Base-by-base conservation (phyloP, 805 yeast species). In the Candida orba region DNA sequence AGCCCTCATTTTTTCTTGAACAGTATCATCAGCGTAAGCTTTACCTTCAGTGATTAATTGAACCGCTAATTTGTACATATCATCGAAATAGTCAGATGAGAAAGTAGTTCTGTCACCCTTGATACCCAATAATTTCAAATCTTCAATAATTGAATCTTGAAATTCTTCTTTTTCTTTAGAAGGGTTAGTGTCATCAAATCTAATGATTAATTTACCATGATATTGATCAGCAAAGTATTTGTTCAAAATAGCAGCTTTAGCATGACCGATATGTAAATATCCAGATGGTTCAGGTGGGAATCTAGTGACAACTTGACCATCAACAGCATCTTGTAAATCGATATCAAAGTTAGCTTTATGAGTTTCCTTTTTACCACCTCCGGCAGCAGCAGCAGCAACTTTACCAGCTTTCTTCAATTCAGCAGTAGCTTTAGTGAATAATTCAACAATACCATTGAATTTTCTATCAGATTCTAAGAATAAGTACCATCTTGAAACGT, bases 201-300 rank as follows among this genome's bases (percentile, higher is more conserved):
- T 81, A 60, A 93, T 83, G 60, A 93, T 89, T 64, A 93, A 78
- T 69, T 93, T 93, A 64, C 99, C 99, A 60, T 93, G 84, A 75
- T 91, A 93, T 61, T 79, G 84, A 57, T 87, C 82, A 39, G 99
- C 99, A 71, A 93, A 91, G 71, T 90, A 91, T 68, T 93, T 93
- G 72, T 93, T 93, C 63, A 93, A 76, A 46, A 93, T 75, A 43
- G 99, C 99, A 49, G 99, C 99, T 69, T 93, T 93, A 48, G 96
- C 99, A 64, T 93, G 99, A 55, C 99, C 99, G 68, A 93, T 93
- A 69, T 93, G 99, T 68, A 93, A 76, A 68, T 90, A 93, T 70
- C 99, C 99, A 69, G 95, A 86, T 48, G 99, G 99, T 72, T 93
- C 99, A 52, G 99, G 99, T 47, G 96, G 99, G 80, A 93, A 93